Conservation (phyloP, 176 grass and related monocot species). For the Hyparrhenia diplandra region DNA sequence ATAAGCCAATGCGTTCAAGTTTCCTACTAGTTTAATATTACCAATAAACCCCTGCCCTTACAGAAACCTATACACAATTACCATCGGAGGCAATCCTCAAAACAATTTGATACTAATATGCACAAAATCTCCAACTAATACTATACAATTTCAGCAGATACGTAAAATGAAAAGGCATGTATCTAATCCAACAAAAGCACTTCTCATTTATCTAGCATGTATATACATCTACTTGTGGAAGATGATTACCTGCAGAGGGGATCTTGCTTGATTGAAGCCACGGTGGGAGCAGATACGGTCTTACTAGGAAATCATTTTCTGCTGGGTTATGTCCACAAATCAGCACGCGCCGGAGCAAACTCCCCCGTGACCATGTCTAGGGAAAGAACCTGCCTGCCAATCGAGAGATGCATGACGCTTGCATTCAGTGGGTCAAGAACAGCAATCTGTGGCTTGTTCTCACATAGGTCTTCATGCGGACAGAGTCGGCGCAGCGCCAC, state of each 20-base stretch:
- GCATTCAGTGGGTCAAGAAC: constrained; percentile 14
- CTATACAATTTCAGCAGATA: neutral
- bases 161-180: neutral
- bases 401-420: constrained; percentile 9
- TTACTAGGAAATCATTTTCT: neutral
- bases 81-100: too few relatives aligned
- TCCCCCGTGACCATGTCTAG: constrained; percentile 18
- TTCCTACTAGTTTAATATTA: too few relatives aligned
- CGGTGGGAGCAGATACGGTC: neutral
- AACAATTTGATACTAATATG: neutral
- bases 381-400: neutral
- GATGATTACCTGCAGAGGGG: constrained; percentile 9
- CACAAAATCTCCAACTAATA: neutral
- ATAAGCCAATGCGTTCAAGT: too few relatives aligned
- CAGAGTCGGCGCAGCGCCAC: neutral
- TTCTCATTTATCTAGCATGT: neutral
- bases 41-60: too few relatives aligned
- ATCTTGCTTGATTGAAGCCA: constrained; percentile 26
- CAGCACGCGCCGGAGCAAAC: neutral
- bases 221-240: neutral
- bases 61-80: too few relatives aligned
- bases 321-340: too few relatives aligned
- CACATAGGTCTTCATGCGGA: neutral
- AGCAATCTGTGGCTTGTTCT: neutral
- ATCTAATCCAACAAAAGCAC: neutral